phyloP scores from a whole-genome alignment of 106 monocot species.

The Dioscorea zingiberensis region DNA sequence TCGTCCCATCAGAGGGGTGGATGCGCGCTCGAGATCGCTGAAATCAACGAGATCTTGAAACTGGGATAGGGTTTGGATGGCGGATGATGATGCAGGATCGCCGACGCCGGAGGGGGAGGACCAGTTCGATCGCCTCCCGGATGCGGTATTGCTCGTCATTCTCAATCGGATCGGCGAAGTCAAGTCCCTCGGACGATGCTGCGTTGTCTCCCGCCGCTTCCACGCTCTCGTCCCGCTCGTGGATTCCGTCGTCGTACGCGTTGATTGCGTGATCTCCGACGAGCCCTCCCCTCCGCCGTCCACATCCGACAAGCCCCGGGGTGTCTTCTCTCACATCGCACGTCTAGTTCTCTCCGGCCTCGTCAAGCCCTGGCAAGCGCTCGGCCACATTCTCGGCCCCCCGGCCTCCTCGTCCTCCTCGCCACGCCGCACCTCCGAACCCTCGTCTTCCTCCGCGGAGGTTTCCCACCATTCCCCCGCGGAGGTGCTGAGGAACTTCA shows the following conservation, averaged over 20 bases:
- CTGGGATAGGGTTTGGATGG: no score
- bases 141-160: slow-evolving; percentile 56
- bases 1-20: no score
- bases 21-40: no score
- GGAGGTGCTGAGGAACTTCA: slow-evolving; percentile 63
- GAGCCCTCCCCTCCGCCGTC: slow-evolving; percentile 9
- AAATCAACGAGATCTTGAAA: no score
- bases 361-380: slow-evolving; percentile 38
- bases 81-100: no score
- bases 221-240: slow-evolving; percentile 50
- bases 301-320: slow-evolving; percentile 23
- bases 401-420: not conserved
- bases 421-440: not conserved
- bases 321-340: slow-evolving; percentile 43
- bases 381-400: slow-evolving; percentile 41
- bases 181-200: slow-evolving; percentile 80
- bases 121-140: slow-evolving; percentile 79
- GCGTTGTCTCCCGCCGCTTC: slow-evolving; percentile 66
- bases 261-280: slow-evolving; percentile 82
- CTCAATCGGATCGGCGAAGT: slow-evolving; percentile 73
- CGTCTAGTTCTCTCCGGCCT: slow-evolving; percentile 44
- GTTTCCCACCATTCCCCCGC: slow-evolving; percentile 74
- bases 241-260: slow-evolving; percentile 61
- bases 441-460: slow-evolving; percentile 8
- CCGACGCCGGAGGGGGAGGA: slow-evolving; percentile 17